Conservation (phyloP, 306 rosid species). For the Dryas octopetala region DNA sequence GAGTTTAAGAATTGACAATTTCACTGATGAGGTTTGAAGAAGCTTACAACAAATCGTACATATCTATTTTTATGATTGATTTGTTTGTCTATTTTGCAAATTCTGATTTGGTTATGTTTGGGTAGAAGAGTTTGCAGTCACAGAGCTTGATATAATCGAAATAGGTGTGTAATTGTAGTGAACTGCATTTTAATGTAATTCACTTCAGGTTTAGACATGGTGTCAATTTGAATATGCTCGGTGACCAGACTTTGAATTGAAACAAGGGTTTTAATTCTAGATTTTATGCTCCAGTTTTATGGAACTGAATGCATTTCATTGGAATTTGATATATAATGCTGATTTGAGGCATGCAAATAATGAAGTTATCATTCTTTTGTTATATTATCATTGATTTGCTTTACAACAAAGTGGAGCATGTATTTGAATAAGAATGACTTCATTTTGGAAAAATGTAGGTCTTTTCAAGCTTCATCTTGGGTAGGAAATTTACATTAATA, state of each 20-base stretch:
- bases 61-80: no score
- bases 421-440: neutral
- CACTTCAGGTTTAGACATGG: neutral
- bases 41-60: neutral
- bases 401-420: neutral
- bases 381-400: neutral
- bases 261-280: neutral
- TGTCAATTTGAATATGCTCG: neutral
- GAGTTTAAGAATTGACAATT: neutral
- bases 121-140: neutral
- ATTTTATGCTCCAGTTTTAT: neutral
- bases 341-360: neutral
- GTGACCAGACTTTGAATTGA: neutral
- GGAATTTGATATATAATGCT: neutral
- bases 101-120: neutral
- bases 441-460: neutral
- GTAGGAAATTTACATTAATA: neutral
- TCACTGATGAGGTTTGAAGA: neutral
- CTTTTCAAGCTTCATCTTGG: conserved; percentile 6
- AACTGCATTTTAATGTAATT: neutral
- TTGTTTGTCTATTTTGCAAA: no score
- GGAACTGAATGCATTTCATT: neutral
- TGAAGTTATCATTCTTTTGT: neutral
- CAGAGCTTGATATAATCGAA: neutral
- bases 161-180: neutral